phyloP scores from a whole-genome alignment of 108 stramenopile species.

The Skeletonema costatum region DNA sequence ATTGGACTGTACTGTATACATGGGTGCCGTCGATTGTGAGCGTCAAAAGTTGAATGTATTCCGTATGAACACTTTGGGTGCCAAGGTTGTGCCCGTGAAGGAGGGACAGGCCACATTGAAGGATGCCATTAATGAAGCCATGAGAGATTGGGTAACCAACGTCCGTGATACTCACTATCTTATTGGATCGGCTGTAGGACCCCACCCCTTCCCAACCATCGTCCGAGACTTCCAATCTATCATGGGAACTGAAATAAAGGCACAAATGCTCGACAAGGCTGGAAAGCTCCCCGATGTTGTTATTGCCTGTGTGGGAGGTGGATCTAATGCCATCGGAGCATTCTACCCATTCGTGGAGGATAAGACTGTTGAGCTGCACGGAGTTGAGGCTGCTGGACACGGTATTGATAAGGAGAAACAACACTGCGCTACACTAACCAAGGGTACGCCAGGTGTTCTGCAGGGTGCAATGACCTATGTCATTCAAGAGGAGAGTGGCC shows the following conservation, averaged over 20 bases:
- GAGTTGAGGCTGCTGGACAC: slow-evolving; percentile 95
- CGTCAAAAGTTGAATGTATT: slow-evolving; percentile 96
- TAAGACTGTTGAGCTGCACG: slow-evolving; percentile 83
- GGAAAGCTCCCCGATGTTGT: slow-evolving; percentile 92
- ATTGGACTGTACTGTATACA: slow-evolving; percentile 95
- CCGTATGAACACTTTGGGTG: slow-evolving; percentile 97
- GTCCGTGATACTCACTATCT: slow-evolving; percentile 95
- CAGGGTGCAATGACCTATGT: slow-evolving; percentile 95
- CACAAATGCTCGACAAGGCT: slow-evolving; percentile 88
- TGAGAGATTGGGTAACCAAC: slow-evolving; percentile 98
- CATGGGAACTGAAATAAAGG: slow-evolving; percentile 85
- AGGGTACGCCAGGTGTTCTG: slow-evolving; percentile 92
- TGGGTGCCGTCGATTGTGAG: slow-evolving; percentile 97
- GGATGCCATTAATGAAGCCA: slow-evolving; percentile 98
- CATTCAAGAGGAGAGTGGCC: slow-evolving; percentile 90
- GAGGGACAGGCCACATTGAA: slow-evolving; percentile 92
- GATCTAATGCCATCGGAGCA: slow-evolving; percentile 96
- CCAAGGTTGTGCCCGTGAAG: slow-evolving; percentile 93
- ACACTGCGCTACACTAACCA: slow-evolving; percentile 92
- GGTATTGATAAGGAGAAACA: slow-evolving; percentile 79
- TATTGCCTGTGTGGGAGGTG: slow-evolving; percentile 96
- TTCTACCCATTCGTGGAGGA: slow-evolving; percentile 93
- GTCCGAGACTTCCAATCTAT: slow-evolving; percentile 95
- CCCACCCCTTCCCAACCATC: slow-evolving; percentile 97
- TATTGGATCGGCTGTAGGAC: slow-evolving; percentile 96